Evolutionary conservation across 371 early-diverging fungal genomes (phyloP), one percentile per base, ranked within the genome.

Genomic region (Mortierella sp.): DNA sequence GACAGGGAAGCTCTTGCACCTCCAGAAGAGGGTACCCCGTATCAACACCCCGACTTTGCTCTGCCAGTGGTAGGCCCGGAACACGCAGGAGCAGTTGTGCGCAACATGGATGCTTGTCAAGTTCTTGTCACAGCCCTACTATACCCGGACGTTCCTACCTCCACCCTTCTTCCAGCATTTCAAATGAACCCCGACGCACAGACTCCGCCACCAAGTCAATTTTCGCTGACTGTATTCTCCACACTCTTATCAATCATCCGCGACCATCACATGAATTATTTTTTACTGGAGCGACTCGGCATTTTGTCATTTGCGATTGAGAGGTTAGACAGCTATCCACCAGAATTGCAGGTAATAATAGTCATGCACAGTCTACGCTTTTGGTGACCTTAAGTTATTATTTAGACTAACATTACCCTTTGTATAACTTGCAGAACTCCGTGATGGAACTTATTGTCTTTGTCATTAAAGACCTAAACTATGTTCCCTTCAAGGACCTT

Each of bases 401-500:
- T 37, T 21, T n/a, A 18, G 26, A 19, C 2, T 26, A 7, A 23
- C 21, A 3, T 23, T 62, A 4, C 51, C n/a, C 57, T 30, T 47
- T 23, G 56, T 44, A 52, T 25, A 37, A 62, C 43, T 28, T 29
- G n/a, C 68, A 89, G 86, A 62, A 82, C 19, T 84, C 81, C 7
- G 84, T 90, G 26, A 76, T 91, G 82, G 85, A 88, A 30, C 56
- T 90, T 11, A 74, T 91, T 25, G 66, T 71, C 4, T 92, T 82
- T 64, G 83, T 89, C 11, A 85, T 92, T 83, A 79, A 76, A 45
- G 88, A 90, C 52, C 72, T 92, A 16, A 90, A 91, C 63, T 92
- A 91, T 70, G 90, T 92, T 7, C 91, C 92, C 0, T 85, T 92
- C 50, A 85, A 87, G 48, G 91, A 90, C 29, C 66, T 89, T 26